A percentile compares a stretch with the other conserved stretches of the same genome.
Conservation (phyloP, 768 basidiomycete genomes). For the Imleria badia region DNA sequence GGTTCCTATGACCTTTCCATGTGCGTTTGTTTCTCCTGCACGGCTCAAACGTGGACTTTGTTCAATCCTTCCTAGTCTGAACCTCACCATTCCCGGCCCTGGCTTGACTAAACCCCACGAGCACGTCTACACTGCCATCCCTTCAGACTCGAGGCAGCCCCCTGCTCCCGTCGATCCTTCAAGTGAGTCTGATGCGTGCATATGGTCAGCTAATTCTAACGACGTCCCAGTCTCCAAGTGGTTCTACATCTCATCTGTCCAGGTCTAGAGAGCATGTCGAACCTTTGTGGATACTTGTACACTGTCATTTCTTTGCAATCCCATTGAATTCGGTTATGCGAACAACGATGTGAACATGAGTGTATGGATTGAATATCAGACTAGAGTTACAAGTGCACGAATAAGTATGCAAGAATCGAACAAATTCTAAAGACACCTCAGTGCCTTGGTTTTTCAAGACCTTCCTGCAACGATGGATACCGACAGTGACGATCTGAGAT, state of each 20-base stretch:
- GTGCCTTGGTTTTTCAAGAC: conserved; percentile 36
- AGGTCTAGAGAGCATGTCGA: conserved; percentile 48
- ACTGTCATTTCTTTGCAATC: conserved; percentile 3
- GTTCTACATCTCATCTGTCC: conserved; percentile 93
- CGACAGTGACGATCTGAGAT: conserved; percentile 89
- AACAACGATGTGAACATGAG: neutral
- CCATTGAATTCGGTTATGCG: neutral
- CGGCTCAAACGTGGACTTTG: neutral
- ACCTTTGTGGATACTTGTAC: neutral
- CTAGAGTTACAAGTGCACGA: conserved; percentile 28
- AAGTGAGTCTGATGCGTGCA: conserved; percentile 48
- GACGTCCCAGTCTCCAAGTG: conserved; percentile 71
- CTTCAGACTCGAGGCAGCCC: conserved; percentile 77
- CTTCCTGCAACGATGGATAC: conserved; percentile 72
- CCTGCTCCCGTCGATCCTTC: conserved; percentile 90
- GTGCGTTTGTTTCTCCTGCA: conserved; percentile 45
- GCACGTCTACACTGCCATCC: conserved; percentile 61
- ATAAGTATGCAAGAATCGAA: conserved; percentile 18
- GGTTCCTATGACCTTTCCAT: conserved; percentile 76
- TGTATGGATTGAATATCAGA: conserved; percentile 7
- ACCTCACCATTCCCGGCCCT: conserved; percentile 71
- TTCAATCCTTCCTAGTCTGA: conserved; percentile 53
- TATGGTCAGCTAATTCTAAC: conserved; percentile 5
- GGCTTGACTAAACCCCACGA: conserved; percentile 66
- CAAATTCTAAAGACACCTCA: conserved; percentile 10